Evolutionary conservation across 495 filamentous ascomycete genomes (phyloP).

Genomic region (Annulohypoxylon maeteangense): DNA sequence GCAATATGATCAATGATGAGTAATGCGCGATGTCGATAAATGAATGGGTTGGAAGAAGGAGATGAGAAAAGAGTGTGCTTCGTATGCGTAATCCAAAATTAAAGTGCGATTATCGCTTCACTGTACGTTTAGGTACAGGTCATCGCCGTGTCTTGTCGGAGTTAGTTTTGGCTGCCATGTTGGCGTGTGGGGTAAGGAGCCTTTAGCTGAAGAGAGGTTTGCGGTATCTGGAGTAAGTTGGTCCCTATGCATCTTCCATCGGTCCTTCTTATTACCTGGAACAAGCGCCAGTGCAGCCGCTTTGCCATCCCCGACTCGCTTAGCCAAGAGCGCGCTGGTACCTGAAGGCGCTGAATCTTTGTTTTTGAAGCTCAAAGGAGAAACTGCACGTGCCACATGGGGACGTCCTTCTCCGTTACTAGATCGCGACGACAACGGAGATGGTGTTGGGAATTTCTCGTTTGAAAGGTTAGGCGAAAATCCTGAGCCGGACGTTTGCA

Average conservation of each 20-base stretch:
- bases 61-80: constrained; percentile 3
- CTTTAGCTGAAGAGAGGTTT: constrained; percentile 22
- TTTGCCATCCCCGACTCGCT: constrained; percentile 60
- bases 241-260: constrained; percentile 26
- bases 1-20: constrained; percentile 19
- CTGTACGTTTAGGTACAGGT: constrained; percentile 55
- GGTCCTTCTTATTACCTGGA: constrained; percentile 33
- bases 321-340: constrained; percentile 56
- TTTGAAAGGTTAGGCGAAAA: constrained; percentile 32
- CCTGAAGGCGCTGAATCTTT: constrained; percentile 36
- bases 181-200: constrained; percentile 58
- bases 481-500: constrained; percentile 35
- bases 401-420: constrained; percentile 6
- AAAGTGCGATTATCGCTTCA: constrained; percentile 12
- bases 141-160: constrained; percentile 54
- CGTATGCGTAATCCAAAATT: not conserved
- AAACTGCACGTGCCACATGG: constrained; percentile 25
- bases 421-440: constrained; percentile 32
- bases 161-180: constrained; percentile 60
- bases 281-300: constrained; percentile 54
- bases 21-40: constrained; percentile 1
- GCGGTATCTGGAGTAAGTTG: constrained; percentile 24
- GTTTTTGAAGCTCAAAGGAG: constrained; percentile 33
- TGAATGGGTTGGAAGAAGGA: constrained; percentile 1
- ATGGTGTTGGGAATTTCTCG: constrained; percentile 35